Percentiles rank a stretch among this genome's conserved stretches.
phyloP scores from a whole-genome alignment of 2,329 filamentous ascomycete genomes.

The Claviceps maximensis region DNA sequence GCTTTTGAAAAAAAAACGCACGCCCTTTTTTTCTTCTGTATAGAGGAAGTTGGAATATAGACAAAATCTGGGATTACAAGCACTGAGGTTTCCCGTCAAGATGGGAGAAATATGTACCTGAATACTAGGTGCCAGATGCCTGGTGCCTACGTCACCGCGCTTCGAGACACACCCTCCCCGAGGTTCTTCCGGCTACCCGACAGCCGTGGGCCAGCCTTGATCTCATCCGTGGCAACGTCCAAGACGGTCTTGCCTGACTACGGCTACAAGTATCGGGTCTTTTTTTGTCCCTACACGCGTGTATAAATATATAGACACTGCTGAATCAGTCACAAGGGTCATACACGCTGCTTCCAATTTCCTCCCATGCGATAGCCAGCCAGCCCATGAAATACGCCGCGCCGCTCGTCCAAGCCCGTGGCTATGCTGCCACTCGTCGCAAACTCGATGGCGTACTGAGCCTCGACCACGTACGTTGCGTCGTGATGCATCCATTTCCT shows the following conservation, averaged over 20 bases:
- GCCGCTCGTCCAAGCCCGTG: slow-evolving; percentile 17
- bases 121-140: too few species aligned
- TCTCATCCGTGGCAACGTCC: too few species aligned
- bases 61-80: too few species aligned
- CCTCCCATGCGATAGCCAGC: background rate
- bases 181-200: slow-evolving; percentile 10
- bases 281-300: too few species aligned
- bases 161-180: background rate
- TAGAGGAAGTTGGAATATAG: too few species aligned
- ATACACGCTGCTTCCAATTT: too few species aligned
- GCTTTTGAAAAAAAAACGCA: background rate
- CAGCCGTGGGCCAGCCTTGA: background rate
- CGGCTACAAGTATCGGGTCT: background rate
- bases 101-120: too few species aligned
- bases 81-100: too few species aligned
- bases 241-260: background rate
- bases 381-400: slow-evolving; percentile 11
- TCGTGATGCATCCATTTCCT: too few species aligned
- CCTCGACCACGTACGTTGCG: slow-evolving; percentile 39
- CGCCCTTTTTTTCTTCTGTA: too few species aligned
- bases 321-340: too few species aligned
- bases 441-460: slow-evolving; percentile 30
- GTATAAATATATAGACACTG: too few species aligned
- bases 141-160: background rate
- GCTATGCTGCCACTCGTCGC: slow-evolving; percentile 23